phyloP scores from a whole-genome alignment of 2,329 filamentous ascomycete genomes.

The Domatiomyces catenatus region DNA sequence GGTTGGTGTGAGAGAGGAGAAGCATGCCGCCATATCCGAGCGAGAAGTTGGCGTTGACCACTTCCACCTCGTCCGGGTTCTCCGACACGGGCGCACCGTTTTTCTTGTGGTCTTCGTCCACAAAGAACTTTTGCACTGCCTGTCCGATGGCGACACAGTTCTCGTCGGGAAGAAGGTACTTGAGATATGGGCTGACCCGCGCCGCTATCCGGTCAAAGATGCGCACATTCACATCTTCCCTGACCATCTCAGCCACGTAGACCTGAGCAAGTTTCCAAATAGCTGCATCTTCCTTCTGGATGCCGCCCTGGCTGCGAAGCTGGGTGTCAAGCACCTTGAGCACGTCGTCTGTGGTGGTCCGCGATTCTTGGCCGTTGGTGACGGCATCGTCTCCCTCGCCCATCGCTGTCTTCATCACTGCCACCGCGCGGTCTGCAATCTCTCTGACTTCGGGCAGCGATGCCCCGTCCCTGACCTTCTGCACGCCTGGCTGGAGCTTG shows the following conservation, averaged over 20 bases:
- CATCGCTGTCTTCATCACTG: slow-evolving; percentile 91
- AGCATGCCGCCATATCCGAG: slow-evolving; percentile 97
- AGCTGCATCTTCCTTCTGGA: slow-evolving; percentile 44
- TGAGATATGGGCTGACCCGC: slow-evolving; percentile 60
- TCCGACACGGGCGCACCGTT: slow-evolving; percentile 72
- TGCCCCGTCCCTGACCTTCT: slow-evolving; percentile 71
- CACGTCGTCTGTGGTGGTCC: slow-evolving; percentile 58
- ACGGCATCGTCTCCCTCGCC: slow-evolving; percentile 49
- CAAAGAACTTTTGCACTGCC: slow-evolving; percentile 60
- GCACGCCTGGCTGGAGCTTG: slow-evolving; percentile 85
- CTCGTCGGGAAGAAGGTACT: slow-evolving; percentile 48
- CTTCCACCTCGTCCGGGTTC: slow-evolving; percentile 83
- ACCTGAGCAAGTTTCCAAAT: slow-evolving; percentile 51
- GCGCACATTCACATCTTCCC: slow-evolving; percentile 74
- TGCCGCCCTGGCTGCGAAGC: slow-evolving; percentile 53
- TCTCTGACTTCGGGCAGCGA: slow-evolving; percentile 91
- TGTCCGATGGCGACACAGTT: slow-evolving; percentile 52
- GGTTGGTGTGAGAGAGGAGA: slow-evolving; percentile 85
- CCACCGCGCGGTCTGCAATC: slow-evolving; percentile 64
- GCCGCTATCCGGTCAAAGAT: slow-evolving; percentile 56
- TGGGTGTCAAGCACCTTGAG: slow-evolving; percentile 58
- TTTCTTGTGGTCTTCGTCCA: slow-evolving; percentile 74
- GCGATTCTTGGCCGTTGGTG: slow-evolving; percentile 41
- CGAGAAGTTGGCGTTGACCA: slow-evolving; percentile 96
- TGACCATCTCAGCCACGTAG: slow-evolving; percentile 72